Conservation (phyloP, 1,284 basidiomycete species). For the Boletellus deceptivus region DNA sequence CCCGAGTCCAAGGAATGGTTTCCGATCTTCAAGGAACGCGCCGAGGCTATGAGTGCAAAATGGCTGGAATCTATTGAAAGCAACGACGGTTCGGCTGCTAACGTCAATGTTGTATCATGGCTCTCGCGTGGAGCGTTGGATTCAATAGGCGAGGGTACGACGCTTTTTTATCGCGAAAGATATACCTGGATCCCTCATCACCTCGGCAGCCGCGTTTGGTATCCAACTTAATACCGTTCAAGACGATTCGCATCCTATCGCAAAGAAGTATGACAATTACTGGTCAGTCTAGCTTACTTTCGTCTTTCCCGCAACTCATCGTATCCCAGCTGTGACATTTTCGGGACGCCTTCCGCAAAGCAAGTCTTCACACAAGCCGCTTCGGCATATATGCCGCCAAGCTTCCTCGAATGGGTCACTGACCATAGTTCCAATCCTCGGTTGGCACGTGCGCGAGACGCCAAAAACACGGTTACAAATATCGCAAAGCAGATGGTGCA, state of each 20-base stretch:
- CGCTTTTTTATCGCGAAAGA: background rate
- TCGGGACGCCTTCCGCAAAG: slow-evolving; percentile 14
- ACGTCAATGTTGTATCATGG: background rate
- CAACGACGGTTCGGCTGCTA: too few relatives aligned
- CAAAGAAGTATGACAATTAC: slow-evolving; percentile 32
- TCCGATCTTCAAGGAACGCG: background rate
- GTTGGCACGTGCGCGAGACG: slow-evolving; percentile 36
- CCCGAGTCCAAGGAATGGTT: background rate
- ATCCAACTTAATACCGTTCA: slow-evolving; percentile 37
- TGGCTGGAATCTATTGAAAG: background rate
- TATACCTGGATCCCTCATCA: background rate
- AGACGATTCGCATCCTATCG: slow-evolving; percentile 39
- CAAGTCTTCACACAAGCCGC: slow-evolving; percentile 19
- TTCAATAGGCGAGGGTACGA: background rate
- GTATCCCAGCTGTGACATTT: slow-evolving; percentile 17
- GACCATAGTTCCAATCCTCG: slow-evolving; percentile 37
- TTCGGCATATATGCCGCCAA: slow-evolving; percentile 16
- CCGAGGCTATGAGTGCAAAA: background rate
- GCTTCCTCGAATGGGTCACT: slow-evolving; percentile 37
- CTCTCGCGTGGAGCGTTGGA: background rate
- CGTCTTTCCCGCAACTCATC: too few relatives aligned
- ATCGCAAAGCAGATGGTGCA: slow-evolving; percentile 41
- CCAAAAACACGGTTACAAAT: slow-evolving; percentile 18
- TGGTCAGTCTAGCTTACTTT: slow-evolving; percentile 27
- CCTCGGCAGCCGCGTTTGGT: slow-evolving; percentile 40